Evolutionary conservation across 345 rosid genomes (phyloP), one percentile per base, ranked within the genome.

Genomic region (Camelina sativa): DNA sequence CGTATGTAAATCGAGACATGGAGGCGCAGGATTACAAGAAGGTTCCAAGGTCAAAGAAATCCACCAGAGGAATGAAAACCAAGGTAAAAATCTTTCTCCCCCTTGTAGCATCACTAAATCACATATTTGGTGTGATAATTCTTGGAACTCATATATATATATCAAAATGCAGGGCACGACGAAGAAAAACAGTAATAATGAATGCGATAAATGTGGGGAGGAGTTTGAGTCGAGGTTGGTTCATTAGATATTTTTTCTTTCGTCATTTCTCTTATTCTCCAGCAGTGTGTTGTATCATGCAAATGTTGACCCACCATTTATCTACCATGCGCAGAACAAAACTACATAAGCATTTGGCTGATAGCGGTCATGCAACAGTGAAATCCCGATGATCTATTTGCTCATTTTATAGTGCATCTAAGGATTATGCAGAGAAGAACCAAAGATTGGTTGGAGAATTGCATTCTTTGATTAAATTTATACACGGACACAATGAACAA

Each of bases 211-310:
- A 60, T 94, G 98, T 38, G 96, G 89, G 41, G 91, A 86, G 75
- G 97, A 90, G 72, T 94, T 90, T 51, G 96, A 85, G 50, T 87
- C 98, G 32, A 88, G 95, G 98, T 94, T 62, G 15, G 81, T 56
- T 25, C 59, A 44, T 65, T 72, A 50, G 58, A 77, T 73, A 25
- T 44, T 60, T 7, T 8, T 62, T 63, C 54, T 53, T 30, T 11
- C 0, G 47, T 41, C 30, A 68, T 75, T 41, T 41, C 48, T 75
- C 35, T 4, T 4, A 6, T 62, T 54, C 9, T 52, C 48, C 35
- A 62, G 41, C 8, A 62, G 4, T 20, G 17, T 28, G 22, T 2
- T 35, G 12, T 50, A 41, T 12, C 55, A 34, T 65, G 63, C n/a
- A 28, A 57, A 56, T 64, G 40, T 37, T 63, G 48, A 77, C 43